Evolutionary conservation across 73 alveolate species (phyloP).

Genomic region (Effrenium voratum): DNA sequence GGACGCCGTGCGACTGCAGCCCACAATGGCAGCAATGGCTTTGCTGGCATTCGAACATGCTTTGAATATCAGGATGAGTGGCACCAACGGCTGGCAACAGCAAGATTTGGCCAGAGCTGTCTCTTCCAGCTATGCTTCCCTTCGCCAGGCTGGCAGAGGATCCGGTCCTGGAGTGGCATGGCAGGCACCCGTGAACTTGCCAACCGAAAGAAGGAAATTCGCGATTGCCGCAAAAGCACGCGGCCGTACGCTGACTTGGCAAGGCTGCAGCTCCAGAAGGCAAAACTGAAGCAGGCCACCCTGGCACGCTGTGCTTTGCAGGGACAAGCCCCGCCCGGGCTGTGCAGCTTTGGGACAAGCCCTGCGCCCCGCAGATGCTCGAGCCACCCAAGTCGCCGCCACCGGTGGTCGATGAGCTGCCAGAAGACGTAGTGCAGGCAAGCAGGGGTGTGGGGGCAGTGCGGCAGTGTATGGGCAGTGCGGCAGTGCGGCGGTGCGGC

Average conservation of each 20-base stretch:
- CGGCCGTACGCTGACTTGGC: background rate
- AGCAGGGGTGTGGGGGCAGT: background rate
- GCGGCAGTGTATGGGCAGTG: background rate
- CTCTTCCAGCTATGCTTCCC: background rate
- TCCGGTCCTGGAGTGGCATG: slow-evolving; percentile 15
- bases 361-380: background rate
- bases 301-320: no score
- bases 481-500: no score
- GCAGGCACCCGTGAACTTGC: background rate
- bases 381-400: background rate
- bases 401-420: slow-evolving; percentile 18
- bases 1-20: background rate
- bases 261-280: background rate
- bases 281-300: background rate
- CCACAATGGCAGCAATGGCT: background rate
- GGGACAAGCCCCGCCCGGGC: no score
- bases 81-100: background rate
- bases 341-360: no score
- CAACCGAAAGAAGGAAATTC: background rate
- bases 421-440: background rate
- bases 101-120: background rate
- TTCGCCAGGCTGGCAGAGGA: background rate
- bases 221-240: background rate
- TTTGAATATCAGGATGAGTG: background rate
- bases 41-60: background rate